Percentiles rank a stretch among this genome's conserved stretches.
Evolutionary conservation across 306 rosid genomes (phyloP).

Genomic region (Rosa multiflora): DNA sequence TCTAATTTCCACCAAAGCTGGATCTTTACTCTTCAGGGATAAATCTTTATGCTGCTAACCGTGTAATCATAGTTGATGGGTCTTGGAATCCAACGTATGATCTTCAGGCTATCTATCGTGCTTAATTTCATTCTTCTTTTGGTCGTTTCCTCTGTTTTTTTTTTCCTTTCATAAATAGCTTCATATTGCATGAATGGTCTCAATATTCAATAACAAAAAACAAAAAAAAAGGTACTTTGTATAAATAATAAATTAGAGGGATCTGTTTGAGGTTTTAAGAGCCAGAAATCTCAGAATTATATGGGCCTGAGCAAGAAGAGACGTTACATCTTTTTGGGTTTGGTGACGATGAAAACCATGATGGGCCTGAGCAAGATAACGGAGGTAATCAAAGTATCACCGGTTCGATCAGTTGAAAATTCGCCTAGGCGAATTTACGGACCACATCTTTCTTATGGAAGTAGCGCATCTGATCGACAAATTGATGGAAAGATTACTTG

Average conservation of each 20-base stretch:
- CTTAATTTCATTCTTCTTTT: constrained; percentile 43
- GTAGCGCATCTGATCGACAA: constrained; percentile 80
- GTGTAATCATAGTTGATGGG: constrained; percentile 95
- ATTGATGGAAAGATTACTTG: constrained; percentile 81
- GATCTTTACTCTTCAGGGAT: constrained; percentile 95
- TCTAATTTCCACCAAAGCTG: constrained; percentile 94
- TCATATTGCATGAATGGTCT: constrained; percentile 2
- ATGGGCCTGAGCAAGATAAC: constrained; percentile 52
- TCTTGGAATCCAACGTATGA: constrained; percentile 99
- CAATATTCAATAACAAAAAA: too few species aligned
- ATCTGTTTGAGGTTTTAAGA: not conserved
- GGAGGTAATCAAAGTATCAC: constrained; percentile 35
- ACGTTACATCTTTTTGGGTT: constrained; percentile 96
- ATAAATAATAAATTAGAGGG: not conserved
- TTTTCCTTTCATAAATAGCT: not conserved
- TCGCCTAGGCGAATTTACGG: constrained; percentile 50
- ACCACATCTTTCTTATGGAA: constrained; percentile 64
- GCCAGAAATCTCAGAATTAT: too few species aligned
- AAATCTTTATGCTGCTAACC: constrained; percentile 96
- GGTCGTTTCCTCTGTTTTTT: not conserved
- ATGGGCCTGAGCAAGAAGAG: too few species aligned
- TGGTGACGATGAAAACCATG: constrained; percentile 92
- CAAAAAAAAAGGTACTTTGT: not conserved
- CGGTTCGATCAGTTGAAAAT: constrained; percentile 38
- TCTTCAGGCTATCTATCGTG: constrained; percentile 97